phyloP scores from a whole-genome alignment of 2,329 filamentous ascomycete species.

The Amauroascus niger region DNA sequence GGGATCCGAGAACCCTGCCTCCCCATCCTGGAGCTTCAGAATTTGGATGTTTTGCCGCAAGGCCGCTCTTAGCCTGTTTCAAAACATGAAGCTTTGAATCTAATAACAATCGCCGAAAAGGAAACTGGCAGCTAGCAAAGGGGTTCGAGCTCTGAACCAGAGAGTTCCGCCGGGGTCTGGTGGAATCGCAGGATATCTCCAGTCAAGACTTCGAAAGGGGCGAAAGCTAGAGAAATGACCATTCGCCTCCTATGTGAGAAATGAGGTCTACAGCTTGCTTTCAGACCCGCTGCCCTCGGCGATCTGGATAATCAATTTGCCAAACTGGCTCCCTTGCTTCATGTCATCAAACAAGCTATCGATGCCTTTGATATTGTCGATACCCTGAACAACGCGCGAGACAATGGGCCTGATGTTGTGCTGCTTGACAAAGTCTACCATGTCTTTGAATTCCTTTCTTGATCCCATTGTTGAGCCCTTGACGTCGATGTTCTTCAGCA shows the following conservation, averaged over 20 bases:
- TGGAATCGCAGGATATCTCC: background rate
- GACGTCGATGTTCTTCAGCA: constrained; percentile 80
- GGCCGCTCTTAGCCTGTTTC: background rate
- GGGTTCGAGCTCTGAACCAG: background rate
- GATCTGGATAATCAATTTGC: constrained; percentile 65
- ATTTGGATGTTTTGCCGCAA: background rate
- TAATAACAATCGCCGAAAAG: no score
- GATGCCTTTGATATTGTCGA: constrained; percentile 69
- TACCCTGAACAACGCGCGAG: constrained; percentile 60
- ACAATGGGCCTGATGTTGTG: constrained; percentile 69
- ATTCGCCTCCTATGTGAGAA: background rate
- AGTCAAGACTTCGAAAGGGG: background rate
- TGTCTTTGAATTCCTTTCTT: constrained; percentile 76
- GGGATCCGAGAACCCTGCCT: background rate
- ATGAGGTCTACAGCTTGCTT: constrained; percentile 16
- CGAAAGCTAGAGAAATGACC: background rate
- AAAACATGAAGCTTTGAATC: background rate
- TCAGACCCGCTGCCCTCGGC: constrained; percentile 5
- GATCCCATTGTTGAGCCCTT: constrained; percentile 86
- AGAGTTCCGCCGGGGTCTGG: background rate
- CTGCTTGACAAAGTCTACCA: constrained; percentile 70
- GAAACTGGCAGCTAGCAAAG: background rate
- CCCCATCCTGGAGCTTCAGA: background rate
- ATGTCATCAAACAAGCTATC: constrained; percentile 80
- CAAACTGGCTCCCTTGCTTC: constrained; percentile 76